Evolutionary conservation across 768 basidiomycete genomes (phyloP).

Genomic region (Suillus cothurnatus): DNA sequence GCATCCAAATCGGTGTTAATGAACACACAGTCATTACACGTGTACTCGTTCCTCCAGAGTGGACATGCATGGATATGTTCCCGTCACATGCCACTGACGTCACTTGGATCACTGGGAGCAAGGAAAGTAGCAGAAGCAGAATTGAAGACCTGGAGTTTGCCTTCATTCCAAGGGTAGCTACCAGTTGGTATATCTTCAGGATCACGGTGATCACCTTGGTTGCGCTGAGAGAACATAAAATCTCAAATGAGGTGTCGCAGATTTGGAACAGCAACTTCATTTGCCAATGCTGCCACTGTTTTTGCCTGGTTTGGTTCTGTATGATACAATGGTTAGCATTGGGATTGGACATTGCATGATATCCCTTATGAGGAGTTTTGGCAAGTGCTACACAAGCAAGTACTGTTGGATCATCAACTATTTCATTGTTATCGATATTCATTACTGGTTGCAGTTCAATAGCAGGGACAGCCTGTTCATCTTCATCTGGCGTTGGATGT

Average conservation of each 20-base stretch:
- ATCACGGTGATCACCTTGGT: not conserved
- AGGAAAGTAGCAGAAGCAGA: not conserved
- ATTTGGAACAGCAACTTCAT: not conserved
- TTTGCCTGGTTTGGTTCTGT: not conserved
- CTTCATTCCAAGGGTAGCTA: not conserved
- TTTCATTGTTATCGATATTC: not conserved
- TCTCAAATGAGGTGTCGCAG: not conserved
- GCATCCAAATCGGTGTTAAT: slow-evolving; percentile 10
- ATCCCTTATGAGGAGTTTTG: not conserved
- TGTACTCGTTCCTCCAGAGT: slow-evolving; percentile 16
- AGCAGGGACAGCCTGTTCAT: not conserved
- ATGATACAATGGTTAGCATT: not conserved
- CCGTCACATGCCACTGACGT: slow-evolving; percentile 12
- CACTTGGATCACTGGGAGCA: not conserved
- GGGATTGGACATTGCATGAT: not conserved
- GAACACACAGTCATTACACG: slow-evolving; percentile 1
- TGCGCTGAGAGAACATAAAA: not conserved
- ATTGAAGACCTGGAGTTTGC: not conserved
- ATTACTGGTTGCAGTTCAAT: not conserved
- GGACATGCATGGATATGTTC: slow-evolving; percentile 24
- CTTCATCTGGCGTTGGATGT: not conserved
- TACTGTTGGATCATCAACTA: not conserved
- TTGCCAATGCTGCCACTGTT: not conserved
- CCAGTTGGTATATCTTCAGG: not conserved
- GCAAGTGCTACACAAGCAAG: not conserved